These are phyloP conservation scores for Calonectria montana DNA, from an alignment of 2,329 filamentous ascomycete genomes.

Conservation along the genomic window DNA sequence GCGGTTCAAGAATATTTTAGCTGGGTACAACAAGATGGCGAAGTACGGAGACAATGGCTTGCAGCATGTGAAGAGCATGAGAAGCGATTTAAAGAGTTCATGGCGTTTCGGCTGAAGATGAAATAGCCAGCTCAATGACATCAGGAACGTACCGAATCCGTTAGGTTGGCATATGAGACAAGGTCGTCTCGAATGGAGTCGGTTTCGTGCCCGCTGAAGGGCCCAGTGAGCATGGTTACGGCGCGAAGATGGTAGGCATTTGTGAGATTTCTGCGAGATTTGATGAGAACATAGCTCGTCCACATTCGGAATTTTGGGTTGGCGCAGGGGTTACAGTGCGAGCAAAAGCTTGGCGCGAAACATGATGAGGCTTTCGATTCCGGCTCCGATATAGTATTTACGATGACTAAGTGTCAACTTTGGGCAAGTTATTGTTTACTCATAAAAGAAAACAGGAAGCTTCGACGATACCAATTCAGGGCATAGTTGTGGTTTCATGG, in stretches of 20 bases:
- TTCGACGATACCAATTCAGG: slow-evolving; percentile 11
- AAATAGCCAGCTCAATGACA: slow-evolving; percentile 40
- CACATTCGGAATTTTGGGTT: slow-evolving; percentile 28
- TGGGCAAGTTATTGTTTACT: slow-evolving; percentile 24
- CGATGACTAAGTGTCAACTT: slow-evolving; percentile 24
- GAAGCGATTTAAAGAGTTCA: slow-evolving; percentile 67
- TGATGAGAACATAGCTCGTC: slow-evolving; percentile 16
- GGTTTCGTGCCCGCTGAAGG: slow-evolving; percentile 13
- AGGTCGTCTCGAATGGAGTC: slow-evolving; percentile 14
- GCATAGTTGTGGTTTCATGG: slow-evolving; percentile 22
- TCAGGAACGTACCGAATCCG: slow-evolving; percentile 16
- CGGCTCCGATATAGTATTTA: slow-evolving; percentile 20
- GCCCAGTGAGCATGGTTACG: slow-evolving; percentile 6
- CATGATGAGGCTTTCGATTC: slow-evolving; percentile 26
- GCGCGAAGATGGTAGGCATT: slow-evolving; percentile 12
- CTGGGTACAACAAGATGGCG: slow-evolving; percentile 73
- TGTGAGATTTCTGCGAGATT: slow-evolving; percentile 29
- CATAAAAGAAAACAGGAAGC: slow-evolving; percentile 4
- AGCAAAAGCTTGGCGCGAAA: slow-evolving; percentile 24
- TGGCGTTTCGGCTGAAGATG: slow-evolving; percentile 59
- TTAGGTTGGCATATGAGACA: background rate
- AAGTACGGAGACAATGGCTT: slow-evolving; percentile 70
- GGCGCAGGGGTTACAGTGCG: slow-evolving; percentile 14
- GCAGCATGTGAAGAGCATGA: slow-evolving; percentile 70
- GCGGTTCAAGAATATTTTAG: slow-evolving; percentile 69